Evolutionary conservation across 1,284 basidiomycete genomes (phyloP).

Genomic region (Ceratobasidium sp.): DNA sequence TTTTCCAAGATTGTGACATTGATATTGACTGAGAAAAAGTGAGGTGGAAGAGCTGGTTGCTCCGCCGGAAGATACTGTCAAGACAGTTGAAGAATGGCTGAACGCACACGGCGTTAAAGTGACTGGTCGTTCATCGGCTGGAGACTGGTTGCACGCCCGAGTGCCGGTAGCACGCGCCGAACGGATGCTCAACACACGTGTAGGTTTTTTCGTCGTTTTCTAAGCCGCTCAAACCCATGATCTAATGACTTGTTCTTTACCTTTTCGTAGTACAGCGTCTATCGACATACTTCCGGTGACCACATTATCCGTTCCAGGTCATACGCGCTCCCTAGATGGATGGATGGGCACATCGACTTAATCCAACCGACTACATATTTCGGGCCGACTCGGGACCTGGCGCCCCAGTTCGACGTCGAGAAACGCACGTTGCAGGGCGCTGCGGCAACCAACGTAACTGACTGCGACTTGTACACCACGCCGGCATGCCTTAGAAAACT

Average conservation of each 20-base stretch:
- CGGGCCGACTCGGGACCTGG: conserved; percentile 59
- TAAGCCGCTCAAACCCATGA: not conserved
- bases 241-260: conserved; percentile 48
- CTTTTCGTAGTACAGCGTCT: conserved; percentile 66
- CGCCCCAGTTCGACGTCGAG: conserved; percentile 52
- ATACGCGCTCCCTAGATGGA: conserved; percentile 68
- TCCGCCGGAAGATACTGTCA: conserved; percentile 31
- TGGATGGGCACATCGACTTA: conserved; percentile 68
- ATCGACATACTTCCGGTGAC: conserved; percentile 63
- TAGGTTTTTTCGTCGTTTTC: conserved; percentile 54
- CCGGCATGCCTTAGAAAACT: conserved; percentile 70
- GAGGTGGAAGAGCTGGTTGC: conserved; percentile 19
- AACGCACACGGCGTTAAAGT: conserved; percentile 24
- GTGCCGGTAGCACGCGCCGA: conserved; percentile 38
- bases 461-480: conserved; percentile 67
- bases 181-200: conserved; percentile 55
- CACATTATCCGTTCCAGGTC: conserved; percentile 68
- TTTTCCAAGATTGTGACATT: not conserved
- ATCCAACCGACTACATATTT: conserved; percentile 74
- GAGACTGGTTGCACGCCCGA: conserved; percentile 41
- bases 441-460: conserved; percentile 54
- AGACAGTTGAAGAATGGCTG: conserved; percentile 41
- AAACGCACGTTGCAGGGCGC: too few species aligned
- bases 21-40: not conserved
- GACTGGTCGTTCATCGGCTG: conserved; percentile 14